Evolutionary conservation across 495 filamentous ascomycete genomes (phyloP).

Genomic region (Aspergillus incahuasiensis): DNA sequence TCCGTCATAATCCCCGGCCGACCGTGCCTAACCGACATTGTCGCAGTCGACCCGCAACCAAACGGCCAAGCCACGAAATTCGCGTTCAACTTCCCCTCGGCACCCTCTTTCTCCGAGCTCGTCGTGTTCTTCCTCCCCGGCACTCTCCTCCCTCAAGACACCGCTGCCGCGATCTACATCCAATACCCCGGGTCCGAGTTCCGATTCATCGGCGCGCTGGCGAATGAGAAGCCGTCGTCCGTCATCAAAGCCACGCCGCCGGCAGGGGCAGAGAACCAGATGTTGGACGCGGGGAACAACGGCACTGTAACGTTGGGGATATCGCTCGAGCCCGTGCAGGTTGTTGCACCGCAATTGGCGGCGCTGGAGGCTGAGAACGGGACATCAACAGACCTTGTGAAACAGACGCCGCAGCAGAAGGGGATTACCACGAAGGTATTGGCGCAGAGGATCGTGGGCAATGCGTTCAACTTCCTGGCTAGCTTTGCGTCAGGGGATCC

Average conservation of each 20-base stretch:
- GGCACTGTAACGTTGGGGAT: conserved; percentile 69
- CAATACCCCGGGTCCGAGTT: conserved; percentile 61
- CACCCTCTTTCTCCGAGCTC: conserved; percentile 68
- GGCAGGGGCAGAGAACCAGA: conserved; percentile 34
- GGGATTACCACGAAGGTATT: conserved; percentile 63
- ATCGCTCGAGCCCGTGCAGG: conserved; percentile 69
- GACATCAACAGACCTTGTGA: conserved; percentile 29
- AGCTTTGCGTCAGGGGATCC: conserved; percentile 64
- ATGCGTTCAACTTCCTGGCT: conserved; percentile 95
- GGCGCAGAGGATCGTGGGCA: conserved; percentile 88
- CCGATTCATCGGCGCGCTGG: conserved; percentile 81
- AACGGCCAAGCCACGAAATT: conserved; percentile 58
- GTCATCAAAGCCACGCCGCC: conserved; percentile 64
- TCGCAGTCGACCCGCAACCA: conserved; percentile 45
- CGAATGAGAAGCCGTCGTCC: conserved; percentile 80
- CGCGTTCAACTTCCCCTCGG: conserved; percentile 56
- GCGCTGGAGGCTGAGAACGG: conserved; percentile 44
- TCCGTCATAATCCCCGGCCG: conserved; percentile 53
- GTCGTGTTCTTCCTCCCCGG: conserved; percentile 88
- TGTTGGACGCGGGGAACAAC: conserved; percentile 39
- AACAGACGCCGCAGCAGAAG: conserved; percentile 28
- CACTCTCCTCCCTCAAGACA: conserved; percentile 62
- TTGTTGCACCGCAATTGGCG: conserved; percentile 64
- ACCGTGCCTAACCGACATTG: conserved; percentile 58
- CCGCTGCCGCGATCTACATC: conserved; percentile 85